Percentiles rank a stretch among this genome's conserved stretches.
phyloP scores from a whole-genome alignment of 345 rosid species.

The Lumnitzera racemosa region DNA sequence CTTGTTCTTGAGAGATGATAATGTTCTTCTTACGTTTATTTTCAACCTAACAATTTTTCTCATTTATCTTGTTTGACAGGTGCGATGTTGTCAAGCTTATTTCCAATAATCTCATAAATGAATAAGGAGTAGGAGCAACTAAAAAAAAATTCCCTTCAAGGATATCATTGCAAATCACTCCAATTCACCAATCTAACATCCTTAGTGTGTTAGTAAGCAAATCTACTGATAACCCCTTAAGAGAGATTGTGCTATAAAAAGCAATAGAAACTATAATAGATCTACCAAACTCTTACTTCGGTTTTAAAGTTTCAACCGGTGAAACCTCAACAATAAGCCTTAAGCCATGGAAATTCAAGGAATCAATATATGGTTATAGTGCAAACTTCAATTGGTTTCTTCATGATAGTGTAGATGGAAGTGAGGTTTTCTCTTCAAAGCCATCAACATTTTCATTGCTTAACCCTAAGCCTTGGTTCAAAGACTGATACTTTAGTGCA shows the following conservation, averaged over 20 bases:
- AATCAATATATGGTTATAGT: constrained; percentile 57
- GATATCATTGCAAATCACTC: constrained; percentile 62
- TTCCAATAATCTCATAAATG: constrained; percentile 44
- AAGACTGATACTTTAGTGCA: constrained; percentile 56
- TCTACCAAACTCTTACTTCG: constrained; percentile 58
- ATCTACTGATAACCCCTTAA: constrained; percentile 59
- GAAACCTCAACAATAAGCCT: constrained; percentile 55
- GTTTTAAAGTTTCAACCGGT: constrained; percentile 47
- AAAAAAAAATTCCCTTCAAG: constrained; percentile 88
- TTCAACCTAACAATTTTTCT: background rate
- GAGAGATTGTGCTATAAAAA: constrained; percentile 42
- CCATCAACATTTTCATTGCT: constrained; percentile 59
- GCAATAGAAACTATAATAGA: constrained; percentile 55
- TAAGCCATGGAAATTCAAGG: constrained; percentile 85
- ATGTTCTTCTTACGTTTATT: background rate
- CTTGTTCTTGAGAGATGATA: too few relatives aligned
- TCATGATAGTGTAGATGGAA: constrained; percentile 68
- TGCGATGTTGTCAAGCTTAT: constrained; percentile 53
- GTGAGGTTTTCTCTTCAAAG: constrained; percentile 70
- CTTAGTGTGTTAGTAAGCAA: constrained; percentile 65
- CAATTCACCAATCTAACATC: constrained; percentile 56
- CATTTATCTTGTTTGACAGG: constrained; percentile 18
- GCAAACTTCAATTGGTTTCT: constrained; percentile 72
- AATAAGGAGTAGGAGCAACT: constrained; percentile 54
- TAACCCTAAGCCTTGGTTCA: constrained; percentile 78